Conservation (phyloP, 306 rosid species). For the Lagenaria siceraria region DNA sequence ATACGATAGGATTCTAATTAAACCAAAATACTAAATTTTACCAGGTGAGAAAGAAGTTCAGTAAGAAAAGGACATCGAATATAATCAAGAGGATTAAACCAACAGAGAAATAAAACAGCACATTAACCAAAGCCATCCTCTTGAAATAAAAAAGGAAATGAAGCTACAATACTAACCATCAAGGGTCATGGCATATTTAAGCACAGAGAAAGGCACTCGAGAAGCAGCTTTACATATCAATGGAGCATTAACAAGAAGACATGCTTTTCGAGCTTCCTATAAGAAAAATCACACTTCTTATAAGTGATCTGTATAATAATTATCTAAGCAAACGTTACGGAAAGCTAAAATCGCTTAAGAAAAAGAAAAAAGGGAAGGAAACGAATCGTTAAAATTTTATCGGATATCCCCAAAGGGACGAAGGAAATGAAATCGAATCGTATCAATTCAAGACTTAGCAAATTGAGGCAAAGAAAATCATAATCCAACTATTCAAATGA, state of each 20-base stretch:
- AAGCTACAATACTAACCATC: slow-evolving; percentile 55
- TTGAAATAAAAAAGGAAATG: neutral
- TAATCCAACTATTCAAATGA: neutral
- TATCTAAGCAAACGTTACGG: neutral
- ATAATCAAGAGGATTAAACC: neutral
- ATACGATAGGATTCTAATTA: neutral
- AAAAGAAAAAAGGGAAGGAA: slow-evolving; percentile 29
- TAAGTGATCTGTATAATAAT: neutral
- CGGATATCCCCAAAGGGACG: neutral
- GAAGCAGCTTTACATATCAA: slow-evolving; percentile 79
- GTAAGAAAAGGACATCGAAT: neutral
- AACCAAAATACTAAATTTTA: neutral
- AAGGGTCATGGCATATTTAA: slow-evolving; percentile 94
- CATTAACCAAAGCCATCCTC: neutral
- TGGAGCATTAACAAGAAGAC: slow-evolving; percentile 80
- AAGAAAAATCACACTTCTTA: neutral
- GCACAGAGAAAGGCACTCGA: slow-evolving; percentile 73
- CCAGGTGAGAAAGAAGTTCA: neutral
- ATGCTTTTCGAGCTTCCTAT: slow-evolving; percentile 72
- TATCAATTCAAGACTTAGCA: slow-evolving; percentile 14
- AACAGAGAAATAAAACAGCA: neutral
- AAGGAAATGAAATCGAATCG: slow-evolving; percentile 49
- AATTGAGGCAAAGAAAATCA: neutral
- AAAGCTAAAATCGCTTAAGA: slow-evolving; percentile 24
- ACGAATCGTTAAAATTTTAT: neutral